Evolutionary conservation across 345 rosid genomes (phyloP).

Genomic region (Camelina neglecta): DNA sequence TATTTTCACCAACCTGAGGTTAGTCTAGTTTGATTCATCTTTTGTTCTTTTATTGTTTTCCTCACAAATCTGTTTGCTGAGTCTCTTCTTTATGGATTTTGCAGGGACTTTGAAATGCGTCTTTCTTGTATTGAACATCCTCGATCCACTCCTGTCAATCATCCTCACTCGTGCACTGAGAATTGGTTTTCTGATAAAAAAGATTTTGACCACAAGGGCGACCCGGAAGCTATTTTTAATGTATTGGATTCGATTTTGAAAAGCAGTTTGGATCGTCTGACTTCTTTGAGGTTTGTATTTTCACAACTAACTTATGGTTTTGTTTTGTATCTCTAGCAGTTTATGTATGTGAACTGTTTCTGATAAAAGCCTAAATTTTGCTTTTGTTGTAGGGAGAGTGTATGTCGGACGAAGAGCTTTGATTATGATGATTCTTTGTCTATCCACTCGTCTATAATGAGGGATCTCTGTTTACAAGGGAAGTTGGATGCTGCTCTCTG

Average conservation of each 20-base stretch:
- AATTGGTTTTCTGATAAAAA: conserved; percentile 48
- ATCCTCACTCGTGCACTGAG: conserved; percentile 31
- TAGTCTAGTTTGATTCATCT: background rate
- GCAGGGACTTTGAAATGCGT: conserved; percentile 41
- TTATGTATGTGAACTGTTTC: background rate
- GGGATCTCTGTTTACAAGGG: conserved; percentile 62
- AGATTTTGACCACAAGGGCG: conserved; percentile 45
- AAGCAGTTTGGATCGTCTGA: conserved; percentile 68
- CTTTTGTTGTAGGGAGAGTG: conserved; percentile 58
- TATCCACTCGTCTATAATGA: conserved; percentile 45
- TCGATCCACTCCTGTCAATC: conserved; percentile 17
- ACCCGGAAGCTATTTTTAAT: conserved; percentile 56
- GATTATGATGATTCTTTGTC: conserved; percentile 40
- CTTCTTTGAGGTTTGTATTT: conserved; percentile 57
- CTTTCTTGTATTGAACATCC: conserved; percentile 38
- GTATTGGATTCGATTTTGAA: conserved; percentile 64
- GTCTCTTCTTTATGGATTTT: conserved; percentile 25
- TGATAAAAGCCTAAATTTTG: conserved; percentile 12
- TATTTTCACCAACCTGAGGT: conserved; percentile 47
- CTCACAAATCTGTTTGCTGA: conserved; percentile 6
- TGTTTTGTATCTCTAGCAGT: background rate
- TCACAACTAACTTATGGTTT: background rate
- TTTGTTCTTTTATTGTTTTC: background rate
- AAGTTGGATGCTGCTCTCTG: conserved; percentile 71
- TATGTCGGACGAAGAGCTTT: conserved; percentile 41